Evolutionary conservation across 2,329 filamentous ascomycete genomes (phyloP).

Genomic region (Pyricularia grisea): DNA sequence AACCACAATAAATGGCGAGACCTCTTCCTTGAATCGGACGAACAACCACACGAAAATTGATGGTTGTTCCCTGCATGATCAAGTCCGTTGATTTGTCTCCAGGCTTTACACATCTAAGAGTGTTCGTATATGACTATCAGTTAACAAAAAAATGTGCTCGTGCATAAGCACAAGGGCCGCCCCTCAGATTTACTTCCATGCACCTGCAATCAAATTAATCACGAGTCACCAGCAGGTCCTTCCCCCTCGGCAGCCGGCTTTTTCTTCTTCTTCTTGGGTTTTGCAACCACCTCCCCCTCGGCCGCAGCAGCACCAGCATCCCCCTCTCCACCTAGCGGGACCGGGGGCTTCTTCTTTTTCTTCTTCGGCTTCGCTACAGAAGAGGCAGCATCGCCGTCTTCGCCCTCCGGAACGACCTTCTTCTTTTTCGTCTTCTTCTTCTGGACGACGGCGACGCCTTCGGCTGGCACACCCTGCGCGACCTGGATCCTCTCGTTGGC

Average conservation of each 20-base stretch:
- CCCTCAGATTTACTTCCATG: neutral
- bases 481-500: conserved; percentile 67
- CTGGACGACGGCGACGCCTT: conserved; percentile 56
- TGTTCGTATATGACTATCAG: neutral
- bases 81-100: neutral
- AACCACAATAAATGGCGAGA: too few relatives aligned
- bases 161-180: neutral
- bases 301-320: conserved; percentile 9
- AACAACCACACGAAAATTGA: too few relatives aligned
- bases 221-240: neutral
- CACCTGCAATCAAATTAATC: neutral
- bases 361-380: conserved; percentile 18
- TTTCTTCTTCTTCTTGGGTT: conserved; percentile 21
- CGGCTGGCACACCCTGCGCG: conserved; percentile 56
- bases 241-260: conserved; percentile 6
- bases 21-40: too few relatives aligned
- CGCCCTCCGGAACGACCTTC: conserved; percentile 12
- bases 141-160: neutral
- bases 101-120: neutral
- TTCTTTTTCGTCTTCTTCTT: conserved; percentile 48
- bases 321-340: neutral
- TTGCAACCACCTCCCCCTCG: conserved; percentile 9
- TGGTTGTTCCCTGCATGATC: neutral
- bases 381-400: conserved; percentile 4
- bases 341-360: conserved; percentile 17